These are phyloP conservation scores for Colletotrichum aenigma DNA, from an alignment of 2,329 filamentous ascomycete species.

Conservation along the genomic window DNA sequence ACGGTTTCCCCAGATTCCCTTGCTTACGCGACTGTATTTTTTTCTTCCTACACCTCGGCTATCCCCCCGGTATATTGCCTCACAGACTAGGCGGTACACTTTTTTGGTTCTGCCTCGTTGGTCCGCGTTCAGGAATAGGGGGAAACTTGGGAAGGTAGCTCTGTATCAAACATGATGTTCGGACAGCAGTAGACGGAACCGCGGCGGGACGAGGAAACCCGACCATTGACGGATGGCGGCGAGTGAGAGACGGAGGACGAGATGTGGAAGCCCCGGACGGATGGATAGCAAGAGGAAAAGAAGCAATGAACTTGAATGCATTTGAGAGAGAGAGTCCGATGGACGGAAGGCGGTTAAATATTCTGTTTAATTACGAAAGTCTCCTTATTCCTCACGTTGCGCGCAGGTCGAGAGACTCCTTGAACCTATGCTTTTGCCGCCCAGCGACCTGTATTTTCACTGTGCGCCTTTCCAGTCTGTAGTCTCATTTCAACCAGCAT, in stretches of 20 bases:
- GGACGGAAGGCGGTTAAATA: constrained; percentile 21
- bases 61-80: constrained; percentile 12
- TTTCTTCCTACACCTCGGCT: constrained; percentile 15
- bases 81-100: neutral
- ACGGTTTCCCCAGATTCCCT: constrained; percentile 21
- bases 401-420: neutral
- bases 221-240: neutral
- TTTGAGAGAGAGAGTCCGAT: constrained; percentile 19
- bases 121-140: constrained; percentile 7
- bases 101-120: constrained; percentile 13
- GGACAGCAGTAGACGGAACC: constrained; percentile 1
- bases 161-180: constrained; percentile 20
- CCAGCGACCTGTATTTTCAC: neutral
- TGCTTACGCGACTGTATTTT: constrained; percentile 20
- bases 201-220: neutral
- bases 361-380: constrained; percentile 25
- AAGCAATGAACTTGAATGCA: constrained; percentile 23
- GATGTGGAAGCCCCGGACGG: neutral
- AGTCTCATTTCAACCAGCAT: neutral
- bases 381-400: neutral
- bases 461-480: neutral
- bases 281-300: constrained; percentile 23
- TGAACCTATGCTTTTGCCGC: neutral
- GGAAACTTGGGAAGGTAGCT: neutral
- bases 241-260: neutral